Conservation (phyloP, 331 rosid genomes). For the Rhamnella rubrinervis region DNA sequence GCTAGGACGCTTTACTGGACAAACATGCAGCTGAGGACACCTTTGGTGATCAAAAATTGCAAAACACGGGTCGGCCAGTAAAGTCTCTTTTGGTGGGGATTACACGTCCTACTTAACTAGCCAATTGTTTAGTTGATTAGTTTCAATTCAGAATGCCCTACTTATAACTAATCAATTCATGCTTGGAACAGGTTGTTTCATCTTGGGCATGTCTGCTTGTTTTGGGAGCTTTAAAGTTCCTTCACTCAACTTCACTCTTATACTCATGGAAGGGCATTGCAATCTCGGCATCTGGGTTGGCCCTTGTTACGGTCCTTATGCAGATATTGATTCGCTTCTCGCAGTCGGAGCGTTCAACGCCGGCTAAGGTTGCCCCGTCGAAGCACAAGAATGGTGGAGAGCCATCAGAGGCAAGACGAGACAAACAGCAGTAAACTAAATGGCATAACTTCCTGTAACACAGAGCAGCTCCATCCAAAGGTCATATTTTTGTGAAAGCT, state of each 20-base stretch:
- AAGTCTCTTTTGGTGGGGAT: conserved; percentile 80
- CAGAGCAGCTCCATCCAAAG: background rate
- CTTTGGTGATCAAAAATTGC: conserved; percentile 63
- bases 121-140: background rate
- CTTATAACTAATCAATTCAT: conserved; percentile 4
- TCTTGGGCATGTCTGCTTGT: conserved; percentile 68
- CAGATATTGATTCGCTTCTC: conserved; percentile 80
- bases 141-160: background rate
- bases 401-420: conserved; percentile 31
- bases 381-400: conserved; percentile 42
- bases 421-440: conserved; percentile 43
- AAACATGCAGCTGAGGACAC: conserved; percentile 68
- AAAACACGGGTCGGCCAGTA: conserved; percentile 54
- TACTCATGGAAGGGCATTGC: conserved; percentile 90
- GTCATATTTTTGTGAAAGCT: too few species aligned
- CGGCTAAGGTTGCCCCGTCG: conserved; percentile 60
- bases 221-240: conserved; percentile 62
- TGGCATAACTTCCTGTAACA: background rate
- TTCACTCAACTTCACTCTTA: conserved; percentile 63
- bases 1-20: conserved; percentile 83
- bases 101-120: conserved; percentile 4
- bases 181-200: conserved; percentile 55
- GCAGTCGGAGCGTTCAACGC: conserved; percentile 81
- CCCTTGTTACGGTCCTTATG: conserved; percentile 72
- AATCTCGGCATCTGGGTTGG: conserved; percentile 50